Base-by-base conservation (phyloP, 164 flowering plant genomes). In the Stephania yunnanensis region DNA sequence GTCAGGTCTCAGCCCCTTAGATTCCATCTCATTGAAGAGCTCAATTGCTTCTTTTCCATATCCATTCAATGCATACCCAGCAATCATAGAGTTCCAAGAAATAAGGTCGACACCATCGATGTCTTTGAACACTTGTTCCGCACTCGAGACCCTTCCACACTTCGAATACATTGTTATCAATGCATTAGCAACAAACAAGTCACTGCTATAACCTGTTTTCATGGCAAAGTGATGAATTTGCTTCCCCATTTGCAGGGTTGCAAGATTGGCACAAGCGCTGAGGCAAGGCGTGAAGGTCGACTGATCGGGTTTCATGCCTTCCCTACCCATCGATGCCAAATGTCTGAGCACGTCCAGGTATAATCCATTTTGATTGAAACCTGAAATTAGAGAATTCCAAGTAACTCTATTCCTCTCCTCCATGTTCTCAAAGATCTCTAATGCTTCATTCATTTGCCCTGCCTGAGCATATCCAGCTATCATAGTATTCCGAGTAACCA, bases 391-490 rank as follows among this genome's bases (percentile, higher is more conserved):
- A 44, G 71, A 69, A 69, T 69, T 69, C 71, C 71, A 69, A 1
- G 71, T 36, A 36, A 69, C 71, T 36, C 2, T 69, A 11, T 44
- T 69, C 45, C 48, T 69, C 52, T 69, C 71, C 48, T 46, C 71
- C 71, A 72, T 72, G 20, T 58, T 25, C 67, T 55, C 74, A 58
- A 72, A 72, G 3, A 61, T 55, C 2, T 7, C 36, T 15, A 72
- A 10, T 31, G 29, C 68, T 29, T 9, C 64, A 15, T 15, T 30
- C 25, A 61, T 42, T 55, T 72, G 9, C 22, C 74, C 74, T 29
- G 30, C 46, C 29, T 72, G 74, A 42, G 74, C 74, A 72, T 58
- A 72, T 12, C 74, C 74, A 13, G 68, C 50, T 58, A 72, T 58
- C 13, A 72, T 48, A 13, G 67, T 61, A 61, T 72, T 72, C 74